phyloP scores from a whole-genome alignment of 345 rosid genomes.

The Cardiospermum halicacabum region DNA sequence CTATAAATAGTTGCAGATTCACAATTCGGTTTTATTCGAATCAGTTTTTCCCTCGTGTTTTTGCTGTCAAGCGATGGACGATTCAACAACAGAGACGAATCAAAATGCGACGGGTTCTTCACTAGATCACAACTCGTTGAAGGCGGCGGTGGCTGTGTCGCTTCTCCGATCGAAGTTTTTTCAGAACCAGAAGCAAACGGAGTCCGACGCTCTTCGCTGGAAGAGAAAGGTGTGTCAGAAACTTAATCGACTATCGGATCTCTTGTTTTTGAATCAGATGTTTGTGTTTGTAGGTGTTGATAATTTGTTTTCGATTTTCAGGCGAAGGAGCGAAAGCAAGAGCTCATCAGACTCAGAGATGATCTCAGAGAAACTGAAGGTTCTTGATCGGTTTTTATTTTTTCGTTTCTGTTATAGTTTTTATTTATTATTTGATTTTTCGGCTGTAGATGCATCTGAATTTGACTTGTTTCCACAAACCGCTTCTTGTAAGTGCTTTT shows the following conservation, averaged over 20 bases:
- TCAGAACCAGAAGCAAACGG: conserved; percentile 28
- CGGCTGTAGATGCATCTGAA: conserved; percentile 44
- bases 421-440: conserved; percentile 2
- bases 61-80: conserved; percentile 18
- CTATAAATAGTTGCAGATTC: neutral
- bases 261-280: neutral
- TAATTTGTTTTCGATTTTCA: conserved; percentile 21
- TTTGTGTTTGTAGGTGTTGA: conserved; percentile 1
- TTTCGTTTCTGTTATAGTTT: neutral
- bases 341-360: conserved; percentile 60
- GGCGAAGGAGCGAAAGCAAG: conserved; percentile 85
- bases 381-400: conserved; percentile 8
- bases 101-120: conserved; percentile 18
- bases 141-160: conserved; percentile 70
- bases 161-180: conserved; percentile 68
- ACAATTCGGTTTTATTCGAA: no score
- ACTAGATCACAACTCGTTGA: conserved; percentile 41
- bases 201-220: conserved; percentile 68
- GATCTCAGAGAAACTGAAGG: conserved; percentile 84
- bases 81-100: conserved; percentile 11
- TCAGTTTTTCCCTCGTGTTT: neutral
- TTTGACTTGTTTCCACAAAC: conserved; percentile 54
- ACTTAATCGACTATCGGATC: neutral
- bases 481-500: conserved; percentile 81
- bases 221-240: conserved; percentile 66